Conservation (phyloP, 768 basidiomycete species). For the Panaeolus papilionaceus region DNA sequence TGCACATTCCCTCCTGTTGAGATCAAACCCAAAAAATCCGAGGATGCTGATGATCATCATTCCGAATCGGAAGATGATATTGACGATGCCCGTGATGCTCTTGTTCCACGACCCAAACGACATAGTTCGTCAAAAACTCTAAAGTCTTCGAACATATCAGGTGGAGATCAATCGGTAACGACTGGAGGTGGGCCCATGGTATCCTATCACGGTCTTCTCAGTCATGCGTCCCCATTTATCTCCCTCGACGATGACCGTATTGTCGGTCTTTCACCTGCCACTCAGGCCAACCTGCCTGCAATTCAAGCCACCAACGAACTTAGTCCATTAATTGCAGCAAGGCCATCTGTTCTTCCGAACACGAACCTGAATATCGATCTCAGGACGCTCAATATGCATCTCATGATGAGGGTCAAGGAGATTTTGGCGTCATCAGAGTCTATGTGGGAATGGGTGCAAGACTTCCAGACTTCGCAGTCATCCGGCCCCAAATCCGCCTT, state of each 20-base stretch:
- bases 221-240: constrained; percentile 51
- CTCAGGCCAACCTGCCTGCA: constrained; percentile 34
- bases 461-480: constrained; percentile 45
- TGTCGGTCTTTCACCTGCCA: constrained; percentile 49
- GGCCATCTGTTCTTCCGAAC: constrained; percentile 51
- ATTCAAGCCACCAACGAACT: constrained; percentile 9
- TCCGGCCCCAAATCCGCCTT: neutral
- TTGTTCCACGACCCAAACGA: constrained; percentile 35
- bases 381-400: constrained; percentile 64
- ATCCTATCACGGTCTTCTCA: constrained; percentile 41
- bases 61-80: constrained; percentile 36
- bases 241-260: constrained; percentile 50
- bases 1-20: constrained; percentile 58
- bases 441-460: constrained; percentile 81
- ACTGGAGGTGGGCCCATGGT: constrained; percentile 26
- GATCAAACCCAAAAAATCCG: constrained; percentile 26
- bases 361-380: constrained; percentile 59
- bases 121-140: constrained; percentile 28
- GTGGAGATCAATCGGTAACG: constrained; percentile 23
- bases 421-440: constrained; percentile 74
- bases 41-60: constrained; percentile 22
- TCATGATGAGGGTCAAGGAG: constrained; percentile 65
- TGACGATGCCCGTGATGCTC: constrained; percentile 44
- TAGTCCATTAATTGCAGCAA: neutral
- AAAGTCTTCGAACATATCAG: constrained; percentile 22